phyloP scores from a whole-genome alignment of 305 asterid genomes.

The Rubia tinctorum region DNA sequence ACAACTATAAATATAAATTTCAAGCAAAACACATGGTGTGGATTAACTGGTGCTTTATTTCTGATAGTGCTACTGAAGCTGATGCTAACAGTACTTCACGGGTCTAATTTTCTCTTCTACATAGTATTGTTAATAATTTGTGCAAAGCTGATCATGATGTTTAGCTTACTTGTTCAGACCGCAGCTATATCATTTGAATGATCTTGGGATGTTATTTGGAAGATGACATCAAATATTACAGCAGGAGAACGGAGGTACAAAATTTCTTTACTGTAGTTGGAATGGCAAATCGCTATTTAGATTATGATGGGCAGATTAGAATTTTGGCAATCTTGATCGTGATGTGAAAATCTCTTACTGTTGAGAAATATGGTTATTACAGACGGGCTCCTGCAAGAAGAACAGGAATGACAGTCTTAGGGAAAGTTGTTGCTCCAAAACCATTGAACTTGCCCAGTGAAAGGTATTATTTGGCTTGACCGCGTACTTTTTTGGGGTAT shows the following conservation, averaged over 20 bases:
- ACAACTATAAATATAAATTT: background rate
- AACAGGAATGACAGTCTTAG: conserved; percentile 91
- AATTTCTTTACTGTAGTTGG: conserved; percentile 11
- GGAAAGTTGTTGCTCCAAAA: conserved; percentile 97
- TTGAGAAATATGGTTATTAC: conserved; percentile 14
- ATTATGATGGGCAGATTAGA: background rate
- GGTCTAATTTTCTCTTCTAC: background rate
- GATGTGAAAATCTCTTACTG: conserved; percentile 10
- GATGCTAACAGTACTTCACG: background rate
- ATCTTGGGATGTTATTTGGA: conserved; percentile 51
- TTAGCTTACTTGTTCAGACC: conserved; percentile 33
- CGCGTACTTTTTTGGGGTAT: conserved; percentile 9
- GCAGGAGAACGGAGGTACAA: conserved; percentile 90
- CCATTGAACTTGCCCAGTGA: conserved; percentile 98
- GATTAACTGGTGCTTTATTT: background rate
- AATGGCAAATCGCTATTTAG: background rate
- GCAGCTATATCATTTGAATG: conserved; percentile 46
- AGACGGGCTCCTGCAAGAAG: conserved; percentile 91
- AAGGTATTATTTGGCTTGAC: conserved; percentile 42
- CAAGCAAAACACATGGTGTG: background rate
- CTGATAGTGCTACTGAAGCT: background rate
- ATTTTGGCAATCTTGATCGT: conserved; percentile 8
- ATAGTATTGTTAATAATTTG: background rate
- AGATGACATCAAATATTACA: conserved; percentile 84
- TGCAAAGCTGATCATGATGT: background rate